Evolutionary conservation across 2,329 filamentous ascomycete genomes (phyloP).

Genomic region (Claviceps maximensis): DNA sequence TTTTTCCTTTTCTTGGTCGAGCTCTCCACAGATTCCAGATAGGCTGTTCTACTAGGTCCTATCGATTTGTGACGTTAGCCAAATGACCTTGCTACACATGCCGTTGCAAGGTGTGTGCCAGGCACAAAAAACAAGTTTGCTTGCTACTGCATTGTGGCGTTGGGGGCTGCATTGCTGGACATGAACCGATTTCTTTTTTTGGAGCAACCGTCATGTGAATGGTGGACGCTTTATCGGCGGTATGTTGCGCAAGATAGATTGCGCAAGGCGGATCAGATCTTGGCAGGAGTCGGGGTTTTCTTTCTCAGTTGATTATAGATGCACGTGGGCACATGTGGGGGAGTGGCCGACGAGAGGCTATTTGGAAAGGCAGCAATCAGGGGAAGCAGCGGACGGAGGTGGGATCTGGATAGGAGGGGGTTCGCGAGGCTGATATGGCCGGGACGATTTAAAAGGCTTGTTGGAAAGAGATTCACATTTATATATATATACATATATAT

Average conservation of each 20-base stretch:
- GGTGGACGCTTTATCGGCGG: neutral
- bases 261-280: neutral
- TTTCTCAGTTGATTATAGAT: neutral
- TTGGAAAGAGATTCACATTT: neutral
- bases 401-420: neutral
- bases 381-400: neutral
- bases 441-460: neutral
- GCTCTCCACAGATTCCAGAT: neutral
- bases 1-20: neutral
- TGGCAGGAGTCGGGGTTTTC: neutral
- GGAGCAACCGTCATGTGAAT: neutral
- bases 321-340: neutral
- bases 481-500: neutral
- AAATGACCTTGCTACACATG: neutral
- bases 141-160: conserved; percentile 1
- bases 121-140: neutral
- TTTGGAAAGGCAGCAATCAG: neutral
- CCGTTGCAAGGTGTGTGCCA: neutral
- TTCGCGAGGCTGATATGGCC: neutral
- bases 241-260: neutral
- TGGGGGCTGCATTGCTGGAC: conserved; percentile 3
- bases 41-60: neutral
- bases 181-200: neutral
- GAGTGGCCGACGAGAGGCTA: neutral
- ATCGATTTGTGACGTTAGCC: neutral